A percentile compares a stretch with the other conserved stretches of the same genome.
Evolutionary conservation across 495 filamentous ascomycete species (phyloP).

Genomic region (Cercophora newfieldiana): DNA sequence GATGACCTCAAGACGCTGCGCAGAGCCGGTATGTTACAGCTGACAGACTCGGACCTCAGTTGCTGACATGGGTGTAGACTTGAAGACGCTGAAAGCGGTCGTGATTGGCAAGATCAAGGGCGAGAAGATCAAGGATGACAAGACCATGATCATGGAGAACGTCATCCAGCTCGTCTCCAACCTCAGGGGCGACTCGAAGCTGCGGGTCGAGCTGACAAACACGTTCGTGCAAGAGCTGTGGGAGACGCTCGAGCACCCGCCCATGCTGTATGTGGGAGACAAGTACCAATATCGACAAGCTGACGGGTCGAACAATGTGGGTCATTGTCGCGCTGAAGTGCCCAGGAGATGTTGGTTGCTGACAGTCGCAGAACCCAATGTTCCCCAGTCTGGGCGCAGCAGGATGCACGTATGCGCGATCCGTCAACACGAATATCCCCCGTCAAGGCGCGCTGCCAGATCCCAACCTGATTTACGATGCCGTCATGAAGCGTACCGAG

Average conservation of each 20-base stretch:
- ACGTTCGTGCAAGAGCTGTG: slow-evolving; percentile 70
- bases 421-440: slow-evolving; percentile 62
- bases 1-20: slow-evolving; percentile 62
- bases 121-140: slow-evolving; percentile 65
- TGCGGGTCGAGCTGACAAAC: slow-evolving; percentile 65
- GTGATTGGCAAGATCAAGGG: slow-evolving; percentile 42
- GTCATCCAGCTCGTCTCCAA: slow-evolving; percentile 72
- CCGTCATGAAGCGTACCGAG: slow-evolving; percentile 51
- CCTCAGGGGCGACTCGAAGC: slow-evolving; percentile 62
- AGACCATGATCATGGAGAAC: slow-evolving; percentile 79
- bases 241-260: slow-evolving; percentile 60
- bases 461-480: slow-evolving; percentile 75
- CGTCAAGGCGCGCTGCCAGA: slow-evolving; percentile 70
- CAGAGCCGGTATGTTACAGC: slow-evolving; percentile 34
- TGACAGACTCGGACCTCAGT: neutral
- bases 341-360: neutral
- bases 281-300: slow-evolving; percentile 67
- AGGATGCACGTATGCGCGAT: slow-evolving; percentile 67
- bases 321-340: neutral
- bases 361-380: slow-evolving; percentile 38
- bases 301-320: slow-evolving; percentile 64
- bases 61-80: slow-evolving; percentile 30
- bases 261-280: slow-evolving; percentile 60
- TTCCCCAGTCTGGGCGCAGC: slow-evolving; percentile 48
- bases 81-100: slow-evolving; percentile 41